These are phyloP conservation scores for Umbilicus rupestris DNA, from an alignment of 164 flowering plant species.

Conservation along the genomic window DNA sequence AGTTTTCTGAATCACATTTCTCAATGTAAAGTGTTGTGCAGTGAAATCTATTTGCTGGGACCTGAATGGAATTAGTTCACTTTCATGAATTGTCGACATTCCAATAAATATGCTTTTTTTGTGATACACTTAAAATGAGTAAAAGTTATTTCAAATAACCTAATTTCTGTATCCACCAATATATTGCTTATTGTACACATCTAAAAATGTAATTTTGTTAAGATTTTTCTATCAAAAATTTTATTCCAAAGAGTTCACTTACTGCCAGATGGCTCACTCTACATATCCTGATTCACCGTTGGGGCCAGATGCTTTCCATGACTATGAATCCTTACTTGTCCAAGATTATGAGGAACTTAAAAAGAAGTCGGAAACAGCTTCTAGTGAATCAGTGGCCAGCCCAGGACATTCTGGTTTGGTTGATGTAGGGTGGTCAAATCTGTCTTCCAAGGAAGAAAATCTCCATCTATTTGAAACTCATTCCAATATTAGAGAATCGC, in stretches of 20 bases:
- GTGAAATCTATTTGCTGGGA: background rate
- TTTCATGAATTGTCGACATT: background rate
- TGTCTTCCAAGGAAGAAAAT: conserved; percentile 35
- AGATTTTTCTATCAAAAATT: background rate
- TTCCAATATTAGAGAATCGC: conserved; percentile 21
- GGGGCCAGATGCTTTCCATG: conserved; percentile 94
- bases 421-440: conserved; percentile 56
- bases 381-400: conserved; percentile 16
- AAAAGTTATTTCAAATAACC: background rate
- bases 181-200: background rate
- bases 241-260: conserved; percentile 2
- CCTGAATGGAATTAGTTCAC: background rate
- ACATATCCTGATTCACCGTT: conserved; percentile 86
- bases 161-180: background rate
- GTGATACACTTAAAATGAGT: background rate
- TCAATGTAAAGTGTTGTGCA: background rate
- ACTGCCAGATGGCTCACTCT: conserved; percentile 70
- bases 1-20: background rate
- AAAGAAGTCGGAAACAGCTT: conserved; percentile 32
- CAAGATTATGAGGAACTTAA: conserved; percentile 88
- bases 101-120: background rate
- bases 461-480: conserved; percentile 20
- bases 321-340: conserved; percentile 77
- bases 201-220: background rate
- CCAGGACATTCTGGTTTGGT: conserved; percentile 20